Evolutionary conservation across 768 basidiomycete genomes (phyloP), one percentile per base, ranked within the genome.

Genomic region (Scleroderma bovista): DNA sequence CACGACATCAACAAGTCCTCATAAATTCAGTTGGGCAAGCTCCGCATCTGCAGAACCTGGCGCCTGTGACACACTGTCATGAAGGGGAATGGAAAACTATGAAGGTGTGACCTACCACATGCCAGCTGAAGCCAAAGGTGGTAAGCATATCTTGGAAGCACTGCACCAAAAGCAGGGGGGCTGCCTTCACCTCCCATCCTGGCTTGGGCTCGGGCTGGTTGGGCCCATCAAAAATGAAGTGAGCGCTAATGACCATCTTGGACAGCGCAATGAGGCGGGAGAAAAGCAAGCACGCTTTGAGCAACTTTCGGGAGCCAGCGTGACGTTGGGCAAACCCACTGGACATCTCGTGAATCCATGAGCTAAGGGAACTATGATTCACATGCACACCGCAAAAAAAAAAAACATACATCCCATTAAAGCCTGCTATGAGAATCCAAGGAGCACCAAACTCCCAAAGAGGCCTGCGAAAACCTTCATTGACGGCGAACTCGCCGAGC

Each of bases 151-250:
- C 53, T 45, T 61, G 46, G 33, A 70, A 56, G 13, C 53, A 61
- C 12, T 44, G 22, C 6, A 51, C 56, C 11, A 69, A 37, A 58
- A 40, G 20, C 8, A 1, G 9, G 1, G 4, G 39, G 9, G 26
- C 26, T 5, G 5, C 4, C 9, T 5, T 29, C 4, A 4, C 4
- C 3, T 4, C 19, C 6, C 19, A 8, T 4, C 26, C 66, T 6
- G 74, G 64, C 60, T 79, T 80, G 33, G 63, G 51, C 4, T 49
- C 37, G 6, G 79, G 77, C 29, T 75, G 67, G 17, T 64, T 43
- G 0, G 69, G 66, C 1, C 79, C 78, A 61, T 81, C 75, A 52
- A 80, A 79, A 0, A 80, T 73, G 57, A 80, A 77, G 2, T 79
- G 60, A 29, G 69, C 66, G 1, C 68, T 58, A 33, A 76, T 54